Evolutionary conservation across 352 stramenopile genomes (phyloP), one percentile per base, ranked within the genome.

Genomic region (Phytophthora sp.): DNA sequence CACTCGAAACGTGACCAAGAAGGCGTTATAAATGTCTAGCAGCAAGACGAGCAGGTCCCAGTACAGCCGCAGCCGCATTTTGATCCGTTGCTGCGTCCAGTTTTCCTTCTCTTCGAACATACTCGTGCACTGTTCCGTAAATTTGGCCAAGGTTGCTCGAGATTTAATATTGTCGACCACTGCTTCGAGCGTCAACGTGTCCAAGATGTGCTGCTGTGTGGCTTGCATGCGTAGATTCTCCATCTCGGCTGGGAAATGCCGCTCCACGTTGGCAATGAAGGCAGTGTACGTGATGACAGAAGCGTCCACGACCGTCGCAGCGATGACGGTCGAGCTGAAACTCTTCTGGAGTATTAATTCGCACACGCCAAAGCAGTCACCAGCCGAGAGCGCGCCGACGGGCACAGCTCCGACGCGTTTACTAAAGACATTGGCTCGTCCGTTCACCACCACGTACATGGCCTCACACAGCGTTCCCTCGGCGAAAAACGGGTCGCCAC

Each of bases 1-100:
- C 44, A 94, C 85, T 0, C 85, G 83, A 60, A 91, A 94, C 4
- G 82, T 86, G 56, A 92, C 81, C 51, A 80, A 65, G 33, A 90
- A 85, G 8, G 71, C 79, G 36, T 91, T 90, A 71, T 89, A 90
- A 5, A 88, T 62, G 38, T 83, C 82, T 33, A 90, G n/a, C 4
- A 64, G 6, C 12, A 84, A 62, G 3, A 92, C 52, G 3, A 90
- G 39, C 0, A 86, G 30, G 42, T 92, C 81, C 85, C 85, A 94
- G 33, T 82, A 84, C 11, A 88, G 76, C 3, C 79, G 78, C 12
- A 90, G 24, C 3, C 74, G 74, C 57, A 82, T 80, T 47, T 89
- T 87, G 33, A 73, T 67, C 4, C 75, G 51, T 21, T 88, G 74
- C n/a, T 87, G 70, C 0, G 50, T 41, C 41, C 57, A 75, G 23